phyloP scores from a whole-genome alignment of 2,329 filamentous ascomycete genomes.

The Trichoderma semiorbis region DNA sequence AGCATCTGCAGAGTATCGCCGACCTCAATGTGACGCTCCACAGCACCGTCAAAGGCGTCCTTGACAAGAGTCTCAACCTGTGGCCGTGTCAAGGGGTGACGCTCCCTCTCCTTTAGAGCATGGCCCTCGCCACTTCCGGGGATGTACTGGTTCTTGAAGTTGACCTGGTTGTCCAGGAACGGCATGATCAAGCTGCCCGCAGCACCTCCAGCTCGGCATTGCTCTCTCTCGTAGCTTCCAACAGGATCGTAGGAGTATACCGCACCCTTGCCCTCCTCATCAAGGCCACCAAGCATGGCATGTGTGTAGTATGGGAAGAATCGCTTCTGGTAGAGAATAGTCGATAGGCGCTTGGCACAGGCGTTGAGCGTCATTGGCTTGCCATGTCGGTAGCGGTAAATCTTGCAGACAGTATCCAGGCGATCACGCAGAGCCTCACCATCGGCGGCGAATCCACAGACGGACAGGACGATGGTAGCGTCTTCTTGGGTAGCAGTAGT shows the following conservation, averaged over 20 bases:
- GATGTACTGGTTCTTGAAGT: slow-evolving; percentile 98
- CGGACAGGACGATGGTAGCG: slow-evolving; percentile 82
- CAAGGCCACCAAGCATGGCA: slow-evolving; percentile 88
- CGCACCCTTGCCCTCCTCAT: slow-evolving; percentile 90
- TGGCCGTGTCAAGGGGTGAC: slow-evolving; percentile 64
- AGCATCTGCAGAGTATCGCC: slow-evolving; percentile 95
- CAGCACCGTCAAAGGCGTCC: slow-evolving; percentile 96
- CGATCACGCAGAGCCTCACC: slow-evolving; percentile 91
- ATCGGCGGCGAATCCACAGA: slow-evolving; percentile 94
- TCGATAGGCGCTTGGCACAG: slow-evolving; percentile 90
- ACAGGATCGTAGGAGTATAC: slow-evolving; percentile 98
- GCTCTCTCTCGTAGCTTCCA: slow-evolving; percentile 94
- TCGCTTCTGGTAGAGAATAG: slow-evolving; percentile 93
- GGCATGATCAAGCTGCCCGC: slow-evolving; percentile 96
- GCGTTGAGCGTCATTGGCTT: slow-evolving; percentile 94
- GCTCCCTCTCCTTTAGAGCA: slow-evolving; percentile 68
- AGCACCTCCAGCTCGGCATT: slow-evolving; percentile 89
- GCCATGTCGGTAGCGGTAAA: slow-evolving; percentile 97
- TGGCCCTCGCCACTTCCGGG: slow-evolving; percentile 83
- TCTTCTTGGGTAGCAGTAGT: slow-evolving; percentile 81
- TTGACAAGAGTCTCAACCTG: slow-evolving; percentile 85
- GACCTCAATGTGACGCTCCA: slow-evolving; percentile 98
- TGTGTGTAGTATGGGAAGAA: slow-evolving; percentile 99
- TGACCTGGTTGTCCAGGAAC: slow-evolving; percentile 98
- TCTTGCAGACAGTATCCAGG: slow-evolving; percentile 92